Evolutionary conservation across 768 basidiomycete species (phyloP), one percentile per base, ranked within the genome.

Genomic region (Tricholoma terreum): DNA sequence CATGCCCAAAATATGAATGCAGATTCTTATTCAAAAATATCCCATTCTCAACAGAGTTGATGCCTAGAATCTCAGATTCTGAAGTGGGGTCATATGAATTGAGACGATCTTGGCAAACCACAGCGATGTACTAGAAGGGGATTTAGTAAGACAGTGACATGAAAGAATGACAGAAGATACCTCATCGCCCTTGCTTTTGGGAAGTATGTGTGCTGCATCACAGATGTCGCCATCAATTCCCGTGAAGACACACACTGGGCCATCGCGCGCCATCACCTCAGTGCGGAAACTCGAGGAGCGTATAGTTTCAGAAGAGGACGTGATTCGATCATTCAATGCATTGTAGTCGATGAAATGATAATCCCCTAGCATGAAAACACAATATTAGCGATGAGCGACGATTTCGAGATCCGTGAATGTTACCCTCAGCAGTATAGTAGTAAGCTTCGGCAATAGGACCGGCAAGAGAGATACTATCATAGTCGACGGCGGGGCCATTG

Each of bases 401-500:
- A 22, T 10, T 45, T 22, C 24, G 19, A 21, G 42, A n/a, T n/a
- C n/a, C n/a, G n/a, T n/a, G n/a, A n/a, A n/a, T n/a, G n/a, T n/a
- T n/a, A n/a, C n/a, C n/a, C n/a, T n/a, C n/a, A n/a, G n/a, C n/a
- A n/a, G n/a, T n/a, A n/a, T n/a, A n/a, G n/a, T n/a, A n/a, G n/a
- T n/a, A n/a, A n/a, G n/a, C n/a, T n/a, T n/a, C n/a, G n/a, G n/a
- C n/a, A n/a, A n/a, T n/a, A n/a, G n/a, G n/a, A n/a, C n/a, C n/a
- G n/a, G n/a, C n/a, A n/a, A n/a, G n/a, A n/a, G n/a, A n/a, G n/a
- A n/a, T n/a, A n/a, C n/a, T n/a, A n/a, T n/a, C n/a, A n/a, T n/a
- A 62, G 43, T 60, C 56, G 49, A 61, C 52, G 52, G 59, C 42
- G 48, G 57, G 58, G 34, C 59, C 63, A 54, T 56, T 56, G 19